Evolutionary conservation across 2,329 filamentous ascomycete species (phyloP).

Genomic region (Arthrocladium fulminans): DNA sequence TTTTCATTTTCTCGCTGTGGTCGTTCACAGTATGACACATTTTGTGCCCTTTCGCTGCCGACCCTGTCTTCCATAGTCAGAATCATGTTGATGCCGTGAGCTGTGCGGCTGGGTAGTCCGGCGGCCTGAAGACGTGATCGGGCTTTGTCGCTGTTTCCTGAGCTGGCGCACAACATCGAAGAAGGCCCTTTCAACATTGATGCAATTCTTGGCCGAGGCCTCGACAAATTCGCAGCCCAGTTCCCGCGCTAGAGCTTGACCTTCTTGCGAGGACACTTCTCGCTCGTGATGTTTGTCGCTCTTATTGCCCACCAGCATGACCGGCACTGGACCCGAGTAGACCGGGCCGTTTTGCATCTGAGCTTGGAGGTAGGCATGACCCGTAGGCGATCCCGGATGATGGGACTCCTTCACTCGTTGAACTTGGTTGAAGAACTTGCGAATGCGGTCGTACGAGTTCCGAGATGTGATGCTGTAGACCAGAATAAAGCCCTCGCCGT

Average conservation of each 20-base stretch:
- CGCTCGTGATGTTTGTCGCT: constrained; percentile 92
- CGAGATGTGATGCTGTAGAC: constrained; percentile 98
- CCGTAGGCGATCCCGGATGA: constrained; percentile 46
- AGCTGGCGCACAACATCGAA: constrained; percentile 93
- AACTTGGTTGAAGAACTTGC: constrained; percentile 92
- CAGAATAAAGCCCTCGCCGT: constrained; percentile 92
- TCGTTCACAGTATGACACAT: constrained; percentile 5
- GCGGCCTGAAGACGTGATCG: constrained; percentile 15
- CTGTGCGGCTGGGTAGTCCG: background rate
- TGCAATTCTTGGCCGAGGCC: constrained; percentile 93
- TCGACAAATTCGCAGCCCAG: constrained; percentile 95
- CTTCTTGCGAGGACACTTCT: constrained; percentile 94
- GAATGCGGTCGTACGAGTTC: constrained; percentile 89
- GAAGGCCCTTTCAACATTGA: constrained; percentile 97
- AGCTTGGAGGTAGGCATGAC: constrained; percentile 42
- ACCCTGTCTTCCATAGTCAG: background rate
- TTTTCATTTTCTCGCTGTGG: background rate
- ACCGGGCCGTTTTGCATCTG: constrained; percentile 40
- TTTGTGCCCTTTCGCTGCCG: background rate
- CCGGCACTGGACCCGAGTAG: constrained; percentile 55
- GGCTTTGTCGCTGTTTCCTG: constrained; percentile 63
- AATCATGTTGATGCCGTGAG: background rate
- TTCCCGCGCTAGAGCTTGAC: constrained; percentile 80
- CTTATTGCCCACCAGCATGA: constrained; percentile 99
- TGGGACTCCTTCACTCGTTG: constrained; percentile 89